Percentiles rank a stretch among this genome's conserved stretches.
Evolutionary conservation across 495 filamentous ascomycete species (phyloP).

Genomic region (Tuber indicum): DNA sequence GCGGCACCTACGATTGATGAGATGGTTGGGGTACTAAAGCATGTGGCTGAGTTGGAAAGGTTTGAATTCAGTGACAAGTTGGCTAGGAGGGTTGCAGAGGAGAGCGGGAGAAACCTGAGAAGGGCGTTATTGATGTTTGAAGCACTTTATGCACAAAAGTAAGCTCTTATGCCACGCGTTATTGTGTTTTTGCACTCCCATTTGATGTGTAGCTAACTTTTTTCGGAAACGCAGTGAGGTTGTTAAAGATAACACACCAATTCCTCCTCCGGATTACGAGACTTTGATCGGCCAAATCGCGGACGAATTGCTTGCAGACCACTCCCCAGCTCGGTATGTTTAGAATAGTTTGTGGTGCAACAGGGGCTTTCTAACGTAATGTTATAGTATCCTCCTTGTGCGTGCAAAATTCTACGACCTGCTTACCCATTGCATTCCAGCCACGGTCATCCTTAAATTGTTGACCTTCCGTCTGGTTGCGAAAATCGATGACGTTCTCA

Average conservation of each 20-base stretch:
- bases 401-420: constrained; percentile 91
- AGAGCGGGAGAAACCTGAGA: constrained; percentile 85
- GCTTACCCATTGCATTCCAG: constrained; percentile 90
- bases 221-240: constrained; percentile 59
- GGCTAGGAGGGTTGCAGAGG: constrained; percentile 77
- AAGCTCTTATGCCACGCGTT: constrained; percentile 35
- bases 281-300: constrained; percentile 79
- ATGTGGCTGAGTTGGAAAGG: constrained; percentile 68
- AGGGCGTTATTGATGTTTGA: constrained; percentile 91
- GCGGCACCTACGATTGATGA: constrained; percentile 79
- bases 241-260: constrained; percentile 75
- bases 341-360: neutral
- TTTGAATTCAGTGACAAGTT: constrained; percentile 64
- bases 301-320: constrained; percentile 83
- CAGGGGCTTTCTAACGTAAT: neutral
- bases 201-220: constrained; percentile 26
- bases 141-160: constrained; percentile 95
- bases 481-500: constrained; percentile 77
- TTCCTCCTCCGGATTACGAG: constrained; percentile 95
- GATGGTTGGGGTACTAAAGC: constrained; percentile 68
- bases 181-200: constrained; percentile 1
- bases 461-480: constrained; percentile 87
- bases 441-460: constrained; percentile 84
- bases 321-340: constrained; percentile 62
- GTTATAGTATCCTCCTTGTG: constrained; percentile 61